A percentile compares a stretch with the other conserved stretches of the same genome.
Conservation (phyloP, 1,284 basidiomycete genomes). For the Pseudozyma pruni region DNA sequence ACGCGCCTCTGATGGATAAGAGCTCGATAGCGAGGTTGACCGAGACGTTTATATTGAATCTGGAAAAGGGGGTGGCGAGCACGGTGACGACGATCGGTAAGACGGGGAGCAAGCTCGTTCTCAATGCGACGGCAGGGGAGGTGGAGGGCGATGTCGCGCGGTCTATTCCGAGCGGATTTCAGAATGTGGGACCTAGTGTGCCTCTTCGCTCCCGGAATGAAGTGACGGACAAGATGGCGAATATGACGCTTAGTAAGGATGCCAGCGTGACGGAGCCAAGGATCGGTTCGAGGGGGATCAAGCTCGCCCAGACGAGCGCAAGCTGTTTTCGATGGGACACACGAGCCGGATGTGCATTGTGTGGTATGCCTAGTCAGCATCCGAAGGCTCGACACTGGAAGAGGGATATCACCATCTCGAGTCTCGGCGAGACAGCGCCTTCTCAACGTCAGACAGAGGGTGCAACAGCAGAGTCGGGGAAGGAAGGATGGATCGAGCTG, state of each 20-base stretch:
- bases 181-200: constrained; percentile 36
- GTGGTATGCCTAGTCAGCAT: constrained; percentile 49
- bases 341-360: constrained; percentile 52
- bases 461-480: background rate
- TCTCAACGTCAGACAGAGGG: background rate
- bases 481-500: constrained; percentile 16
- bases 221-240: constrained; percentile 5
- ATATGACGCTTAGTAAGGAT: background rate
- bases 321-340: constrained; percentile 27
- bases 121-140: constrained; percentile 11
- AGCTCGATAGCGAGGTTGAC: constrained; percentile 55
- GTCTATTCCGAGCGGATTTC: constrained; percentile 17
- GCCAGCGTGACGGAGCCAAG: constrained; percentile 22
- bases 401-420: constrained; percentile 52
- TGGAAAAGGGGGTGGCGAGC: constrained; percentile 60
- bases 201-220: constrained; percentile 8
- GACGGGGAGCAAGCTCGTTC: constrained; percentile 62
- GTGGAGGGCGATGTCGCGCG: background rate
- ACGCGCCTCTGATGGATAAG: constrained; percentile 47
- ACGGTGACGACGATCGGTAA: constrained; percentile 61
- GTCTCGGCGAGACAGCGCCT: constrained; percentile 21
- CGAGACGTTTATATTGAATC: constrained; percentile 56
- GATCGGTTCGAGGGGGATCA: constrained; percentile 49
- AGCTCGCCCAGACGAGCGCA: constrained; percentile 46
- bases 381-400: constrained; percentile 55